Evolutionary conservation across 2,329 filamentous ascomycete species (phyloP).

Genomic region (Neofusicoccum kwambonambiense): DNA sequence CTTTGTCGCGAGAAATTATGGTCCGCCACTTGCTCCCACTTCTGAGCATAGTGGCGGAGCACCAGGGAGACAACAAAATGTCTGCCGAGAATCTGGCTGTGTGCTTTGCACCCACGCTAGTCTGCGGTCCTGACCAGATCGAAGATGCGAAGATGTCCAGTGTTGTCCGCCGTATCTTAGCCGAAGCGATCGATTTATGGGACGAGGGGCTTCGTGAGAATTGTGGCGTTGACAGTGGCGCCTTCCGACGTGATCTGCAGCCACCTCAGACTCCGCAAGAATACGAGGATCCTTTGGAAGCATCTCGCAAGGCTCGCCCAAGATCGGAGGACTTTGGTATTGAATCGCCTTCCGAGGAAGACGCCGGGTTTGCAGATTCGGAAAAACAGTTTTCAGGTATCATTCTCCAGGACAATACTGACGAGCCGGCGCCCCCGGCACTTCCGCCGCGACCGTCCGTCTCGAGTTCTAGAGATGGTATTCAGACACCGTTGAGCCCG

Average conservation of each 20-base stretch:
- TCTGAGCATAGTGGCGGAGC: constrained; percentile 46
- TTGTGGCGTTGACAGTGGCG: constrained; percentile 38
- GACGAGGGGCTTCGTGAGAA: constrained; percentile 42
- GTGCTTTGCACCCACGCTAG: constrained; percentile 53
- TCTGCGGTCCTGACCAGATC: constrained; percentile 54
- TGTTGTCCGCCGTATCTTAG: constrained; percentile 50
- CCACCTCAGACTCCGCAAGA: constrained; percentile 41
- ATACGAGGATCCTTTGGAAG: constrained; percentile 50
- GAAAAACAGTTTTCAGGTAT: constrained; percentile 43
- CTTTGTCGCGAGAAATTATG: constrained; percentile 48
- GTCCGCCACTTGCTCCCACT: constrained; percentile 53
- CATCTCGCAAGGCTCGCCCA: constrained; percentile 22
- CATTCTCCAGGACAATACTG: constrained; percentile 44
- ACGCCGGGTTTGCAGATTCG: constrained; percentile 25
- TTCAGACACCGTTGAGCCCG: constrained; percentile 7
- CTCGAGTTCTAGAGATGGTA: not conserved
- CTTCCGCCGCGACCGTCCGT: constrained; percentile 37
- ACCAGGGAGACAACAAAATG: constrained; percentile 55
- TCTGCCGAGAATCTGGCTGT: constrained; percentile 54
- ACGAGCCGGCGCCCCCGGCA: constrained; percentile 31
- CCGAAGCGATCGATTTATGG: constrained; percentile 49
- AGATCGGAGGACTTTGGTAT: constrained; percentile 16
- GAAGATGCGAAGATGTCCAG: constrained; percentile 55
- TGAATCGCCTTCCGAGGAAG: constrained; percentile 22
- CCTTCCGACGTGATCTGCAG: constrained; percentile 41